phyloP scores from a whole-genome alignment of 345 rosid species.

The Lumnitzera racemosa region DNA sequence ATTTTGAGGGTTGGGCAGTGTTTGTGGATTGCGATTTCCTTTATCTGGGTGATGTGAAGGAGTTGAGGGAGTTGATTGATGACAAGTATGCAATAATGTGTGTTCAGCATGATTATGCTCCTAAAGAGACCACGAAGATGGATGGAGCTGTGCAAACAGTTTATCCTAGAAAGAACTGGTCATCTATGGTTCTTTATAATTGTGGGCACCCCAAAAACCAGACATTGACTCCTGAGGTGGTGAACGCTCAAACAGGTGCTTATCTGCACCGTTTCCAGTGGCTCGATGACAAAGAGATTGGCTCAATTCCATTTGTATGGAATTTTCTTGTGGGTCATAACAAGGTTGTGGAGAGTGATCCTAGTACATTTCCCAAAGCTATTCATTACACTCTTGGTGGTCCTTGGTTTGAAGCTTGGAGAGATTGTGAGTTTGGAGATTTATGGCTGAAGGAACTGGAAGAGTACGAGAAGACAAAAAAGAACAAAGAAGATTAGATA shows the following conservation, averaged over 20 bases:
- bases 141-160: constrained; percentile 94
- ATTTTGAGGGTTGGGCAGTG: constrained; percentile 92
- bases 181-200: constrained; percentile 94
- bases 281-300: constrained; percentile 85
- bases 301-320: constrained; percentile 82
- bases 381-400: constrained; percentile 95
- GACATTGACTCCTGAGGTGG: constrained; percentile 55
- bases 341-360: constrained; percentile 53
- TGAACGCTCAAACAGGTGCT: constrained; percentile 73
- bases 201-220: constrained; percentile 91
- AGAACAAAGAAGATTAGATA: constrained; percentile 12
- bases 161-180: constrained; percentile 98
- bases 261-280: constrained; percentile 96
- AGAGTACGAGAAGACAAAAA: constrained; percentile 35
- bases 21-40: constrained; percentile 96
- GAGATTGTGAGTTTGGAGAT: constrained; percentile 84
- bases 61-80: constrained; percentile 62
- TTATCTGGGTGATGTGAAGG: constrained; percentile 74
- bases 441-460: constrained; percentile 78
- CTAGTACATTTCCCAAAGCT: constrained; percentile 61
- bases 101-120: constrained; percentile 89
- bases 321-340: constrained; percentile 97
- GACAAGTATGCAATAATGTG: constrained; percentile 93
- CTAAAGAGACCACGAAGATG: constrained; percentile 91
- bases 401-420: constrained; percentile 98